Base-by-base conservation (phyloP, 257 asterid species). In the Lycium ferocissimum region DNA sequence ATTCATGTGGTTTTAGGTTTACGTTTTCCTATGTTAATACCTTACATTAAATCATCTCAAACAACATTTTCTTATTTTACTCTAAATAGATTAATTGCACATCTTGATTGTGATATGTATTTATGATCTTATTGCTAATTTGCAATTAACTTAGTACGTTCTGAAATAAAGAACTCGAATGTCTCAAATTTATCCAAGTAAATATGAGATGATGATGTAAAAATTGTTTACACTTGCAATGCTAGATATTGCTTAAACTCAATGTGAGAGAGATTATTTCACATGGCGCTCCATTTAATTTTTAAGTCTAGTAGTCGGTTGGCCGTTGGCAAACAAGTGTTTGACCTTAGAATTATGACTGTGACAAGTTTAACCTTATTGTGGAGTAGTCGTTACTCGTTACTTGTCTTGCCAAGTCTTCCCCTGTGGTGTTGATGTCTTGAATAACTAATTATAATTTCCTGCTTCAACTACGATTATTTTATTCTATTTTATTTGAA, bases 291-390 rank as follows among this genome's bases (percentile, higher is more conserved):
- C 35, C 67, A 66, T 69, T 15, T 69, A 69, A 69, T 67, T 5
- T 67, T 14, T 35, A 67, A 35, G n/a, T 12, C 49, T 35, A 53
- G 7, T 2, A 11, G 14, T 65, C 26, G 51, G 47, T 6, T 14
- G 53, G n/a, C 26, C 33, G 33, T 26, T 26, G 33, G 33, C 33
- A 38, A 69, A 69, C 1, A 45, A n/a, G 57, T 57, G 45, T 43
- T 72, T 72, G 80, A 72, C 80, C 80, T 72, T 72, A 14, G 26
- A 37, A 69, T 69, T 69, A 69, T 35, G 49, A 69, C 49, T 14
- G 20, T 69, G 76, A 38, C 51, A 69, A 6, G 5, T 69, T 8
- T 26, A 69, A 10, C 9, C 45, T 38, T 69, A 67, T 33, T 26
- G 33, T 26, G 33, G 45, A 70, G 22, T 40, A n/a, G 5, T 9